Evolutionary conservation across 208 protist genomes (phyloP).

Genomic region (Blastocrithidia nonstop): DNA sequence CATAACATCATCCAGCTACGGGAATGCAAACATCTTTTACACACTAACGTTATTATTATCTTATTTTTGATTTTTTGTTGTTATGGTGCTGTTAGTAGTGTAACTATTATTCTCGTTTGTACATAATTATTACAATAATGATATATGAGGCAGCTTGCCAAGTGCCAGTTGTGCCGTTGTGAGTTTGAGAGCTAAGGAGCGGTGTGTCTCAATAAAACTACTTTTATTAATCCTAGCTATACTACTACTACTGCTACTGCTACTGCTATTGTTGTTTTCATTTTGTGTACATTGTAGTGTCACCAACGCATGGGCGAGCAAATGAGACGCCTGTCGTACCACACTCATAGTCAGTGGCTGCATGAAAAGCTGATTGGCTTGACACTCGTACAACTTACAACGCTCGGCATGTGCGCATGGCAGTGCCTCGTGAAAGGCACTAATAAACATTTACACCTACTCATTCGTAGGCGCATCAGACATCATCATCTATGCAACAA

Average conservation of each 20-base stretch:
- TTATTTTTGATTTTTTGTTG: not conserved
- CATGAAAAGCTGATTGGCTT: constrained; percentile 34
- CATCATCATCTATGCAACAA: constrained; percentile 45
- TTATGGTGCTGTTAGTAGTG: not conserved
- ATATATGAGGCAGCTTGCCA: constrained; percentile 7
- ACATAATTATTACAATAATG: no score
- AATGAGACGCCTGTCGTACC: constrained; percentile 22
- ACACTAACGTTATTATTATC: constrained; percentile 4
- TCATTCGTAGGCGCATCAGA: constrained; percentile 19
- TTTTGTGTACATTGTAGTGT: no score
- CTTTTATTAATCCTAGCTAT: not conserved
- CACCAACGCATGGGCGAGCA: constrained; percentile 35
- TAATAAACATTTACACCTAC: constrained; percentile 25
- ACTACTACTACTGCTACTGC: not conserved
- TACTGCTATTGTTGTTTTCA: constrained; percentile 4
- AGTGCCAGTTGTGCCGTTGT: constrained; percentile 22
- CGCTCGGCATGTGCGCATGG: constrained; percentile 26
- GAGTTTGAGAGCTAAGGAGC: constrained; percentile 38
- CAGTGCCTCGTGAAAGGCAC: constrained; percentile 38
- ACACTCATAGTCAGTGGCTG: constrained; percentile 19
- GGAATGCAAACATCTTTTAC: constrained; percentile 3
- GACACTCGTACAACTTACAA: constrained; percentile 50
- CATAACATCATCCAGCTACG: constrained; percentile 36
- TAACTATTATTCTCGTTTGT: not conserved
- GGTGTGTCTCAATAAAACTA: constrained; percentile 10